Base-by-base conservation (phyloP, 148 eudicot species). In the Polygonum aviculare region DNA sequence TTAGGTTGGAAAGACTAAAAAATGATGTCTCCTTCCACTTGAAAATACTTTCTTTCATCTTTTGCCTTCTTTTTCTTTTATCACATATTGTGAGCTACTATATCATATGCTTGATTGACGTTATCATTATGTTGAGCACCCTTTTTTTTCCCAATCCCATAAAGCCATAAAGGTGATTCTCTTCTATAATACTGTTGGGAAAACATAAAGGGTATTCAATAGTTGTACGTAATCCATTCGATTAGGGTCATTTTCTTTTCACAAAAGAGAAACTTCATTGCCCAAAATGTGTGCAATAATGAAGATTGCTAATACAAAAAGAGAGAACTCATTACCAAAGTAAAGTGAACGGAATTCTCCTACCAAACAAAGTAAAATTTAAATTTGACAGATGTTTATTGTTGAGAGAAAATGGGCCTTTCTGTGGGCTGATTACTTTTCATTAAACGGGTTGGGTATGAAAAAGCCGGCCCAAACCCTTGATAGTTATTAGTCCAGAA, bases 131-230 rank as follows among this genome's bases (percentile, higher is more conserved):
- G 38, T 60, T 60, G 69, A 60, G 36, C 69, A 60, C 16, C 36
- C 36, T 12, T 60, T 26, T 60, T 12, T 31, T 60, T 60, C 12
- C 16, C 15, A 36, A 26, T 26, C 38, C 38, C 69, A 60, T 26
- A 31, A 60, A 60, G 69, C 69, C 69, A 60, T 60, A 60, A 60
- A 60, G 69, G 26, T 31, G 69, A 60, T 26, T 60, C 69, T 60
- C 69, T 60, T 60, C 69, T 31, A 22, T 59, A 21, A 21, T 55
- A 16, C n/a, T n/a, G 54, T 50, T 50, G 15, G 54, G 54, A 2
- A 50, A 14, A 51, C 55, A 51, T 51, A 16, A 51, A 51, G n/a
- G 55, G 55, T 51, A 51, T 14, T 51, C 55, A 51, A 6, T 44
- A 6, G 47, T 0, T 44, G 47, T 44, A 44, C 10, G 47, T 0